Evolutionary conservation across 495 filamentous ascomycete species (phyloP).

Genomic region (Aspergillus steynii): DNA sequence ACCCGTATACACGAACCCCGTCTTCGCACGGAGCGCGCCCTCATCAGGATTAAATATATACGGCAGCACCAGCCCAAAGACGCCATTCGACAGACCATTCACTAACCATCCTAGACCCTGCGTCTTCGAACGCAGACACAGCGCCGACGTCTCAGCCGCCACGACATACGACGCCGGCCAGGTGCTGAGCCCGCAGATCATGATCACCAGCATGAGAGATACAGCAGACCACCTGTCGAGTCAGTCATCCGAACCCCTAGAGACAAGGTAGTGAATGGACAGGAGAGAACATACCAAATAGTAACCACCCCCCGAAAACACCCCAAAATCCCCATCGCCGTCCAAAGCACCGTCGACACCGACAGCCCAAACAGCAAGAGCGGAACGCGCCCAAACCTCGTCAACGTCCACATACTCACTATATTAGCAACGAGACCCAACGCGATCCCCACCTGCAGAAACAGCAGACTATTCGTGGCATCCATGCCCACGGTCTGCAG

Average conservation of each 20-base stretch:
- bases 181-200: constrained; percentile 28
- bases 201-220: constrained; percentile 28
- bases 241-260: neutral
- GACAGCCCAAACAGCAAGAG: constrained; percentile 23
- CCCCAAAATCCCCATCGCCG: constrained; percentile 34
- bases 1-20: constrained; percentile 33
- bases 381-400: constrained; percentile 27
- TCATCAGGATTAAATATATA: constrained; percentile 39
- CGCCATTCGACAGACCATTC: constrained; percentile 24
- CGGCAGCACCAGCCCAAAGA: constrained; percentile 31
- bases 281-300: constrained; percentile 25
- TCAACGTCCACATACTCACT: constrained; percentile 28
- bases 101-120: constrained; percentile 39
- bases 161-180: constrained; percentile 41
- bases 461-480: constrained; percentile 29
- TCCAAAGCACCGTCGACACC: constrained; percentile 26
- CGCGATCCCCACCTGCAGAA: constrained; percentile 33
- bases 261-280: neutral
- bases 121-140: constrained; percentile 33
- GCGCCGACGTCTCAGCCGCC: constrained; percentile 32
- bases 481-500: constrained; percentile 37
- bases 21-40: constrained; percentile 31
- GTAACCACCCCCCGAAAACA: constrained; percentile 30
- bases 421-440: constrained; percentile 34
- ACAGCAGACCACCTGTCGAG: constrained; percentile 31